A percentile compares a stretch with the other conserved stretches of the same genome.
Conservation (phyloP, 2,329 filamentous ascomycete genomes). For the Sarocladiaceae sp. region DNA sequence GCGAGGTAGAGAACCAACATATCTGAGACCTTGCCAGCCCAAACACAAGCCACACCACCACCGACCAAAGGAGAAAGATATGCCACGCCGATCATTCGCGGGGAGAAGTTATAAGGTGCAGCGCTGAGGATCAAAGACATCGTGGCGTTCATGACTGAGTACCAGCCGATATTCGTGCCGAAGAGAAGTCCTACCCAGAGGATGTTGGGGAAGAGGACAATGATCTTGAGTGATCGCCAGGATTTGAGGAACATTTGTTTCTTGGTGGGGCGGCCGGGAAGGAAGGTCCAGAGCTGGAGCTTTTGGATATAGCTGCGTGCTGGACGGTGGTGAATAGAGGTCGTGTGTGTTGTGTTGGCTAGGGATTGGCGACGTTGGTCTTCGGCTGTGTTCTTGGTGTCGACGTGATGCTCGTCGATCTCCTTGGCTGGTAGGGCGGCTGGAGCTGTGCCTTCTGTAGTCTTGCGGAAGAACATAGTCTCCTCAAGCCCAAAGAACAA, state of each 20-base stretch:
- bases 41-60: slow-evolving; percentile 18
- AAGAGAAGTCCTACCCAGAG: slow-evolving; percentile 21
- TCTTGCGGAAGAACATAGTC: slow-evolving; percentile 46
- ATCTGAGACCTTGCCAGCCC: slow-evolving; percentile 32
- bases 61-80: slow-evolving; percentile 18
- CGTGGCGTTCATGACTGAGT: slow-evolving; percentile 30
- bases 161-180: slow-evolving; percentile 29
- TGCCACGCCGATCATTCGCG: slow-evolving; percentile 18
- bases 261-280: background rate
- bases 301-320: background rate
- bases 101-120: slow-evolving; percentile 24
- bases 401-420: background rate
- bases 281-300: background rate
- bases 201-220: slow-evolving; percentile 10
- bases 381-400: background rate
- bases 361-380: background rate
- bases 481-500: slow-evolving; percentile 58
- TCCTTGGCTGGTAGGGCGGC: background rate
- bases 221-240: slow-evolving; percentile 5
- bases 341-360: background rate
- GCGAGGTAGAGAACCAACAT: slow-evolving; percentile 32
- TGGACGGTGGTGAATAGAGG: background rate
- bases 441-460: slow-evolving; percentile 21
- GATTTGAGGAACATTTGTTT: background rate
- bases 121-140: slow-evolving; percentile 27